Base-by-base conservation (phyloP, 2,329 filamentous ascomycete genomes). In the Penicillium sp. region DNA sequence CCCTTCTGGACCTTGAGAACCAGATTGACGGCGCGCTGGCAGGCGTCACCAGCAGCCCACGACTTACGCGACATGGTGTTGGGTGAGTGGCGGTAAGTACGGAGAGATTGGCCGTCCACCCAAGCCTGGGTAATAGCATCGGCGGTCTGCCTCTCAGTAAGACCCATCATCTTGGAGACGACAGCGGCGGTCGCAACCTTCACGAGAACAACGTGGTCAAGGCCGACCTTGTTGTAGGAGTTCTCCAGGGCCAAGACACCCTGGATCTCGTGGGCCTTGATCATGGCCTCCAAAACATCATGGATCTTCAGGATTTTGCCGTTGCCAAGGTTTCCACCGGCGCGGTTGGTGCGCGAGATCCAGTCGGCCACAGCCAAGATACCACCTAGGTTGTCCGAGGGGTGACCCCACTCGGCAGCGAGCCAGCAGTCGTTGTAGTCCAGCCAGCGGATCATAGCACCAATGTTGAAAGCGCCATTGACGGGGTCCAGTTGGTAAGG, bases 351-450 rank as follows among this genome's bases (percentile, higher is more conserved):
- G 69, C 94, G 89, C 68, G 92, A 95, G 72, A 96, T 86, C 94
- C 94, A 99, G 82, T 99, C 94, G 59, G 94, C 91, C 51, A 97
- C 92, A 46, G 93, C 91, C 61, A 99, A 86, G 74, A 99, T 99
- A 70, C 93, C 94, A 62, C 94, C 94, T 67, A 99, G 78, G 82
- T 99, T 99, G 82, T 99, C 94, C 5, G 92, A 97, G 61, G 94
- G 94, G 78, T 99, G 94, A 58, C 94, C 94, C 94, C 94, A 99
- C 81, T 99, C 94, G 55, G 94, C 94, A 44, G 93, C 94, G 63
- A 97, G 84, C 94, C 93, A 99, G 86, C 94, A 97, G 84, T 99
- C 94, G 77, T 99, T 99, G 85, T 97, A 99, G 81, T 99, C 94
- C 70, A 99, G 86, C 94, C 94, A 99, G 73, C 94, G 86, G 80